phyloP scores from a whole-genome alignment of 768 basidiomycete species.

The Podaxis mareebaensis region DNA sequence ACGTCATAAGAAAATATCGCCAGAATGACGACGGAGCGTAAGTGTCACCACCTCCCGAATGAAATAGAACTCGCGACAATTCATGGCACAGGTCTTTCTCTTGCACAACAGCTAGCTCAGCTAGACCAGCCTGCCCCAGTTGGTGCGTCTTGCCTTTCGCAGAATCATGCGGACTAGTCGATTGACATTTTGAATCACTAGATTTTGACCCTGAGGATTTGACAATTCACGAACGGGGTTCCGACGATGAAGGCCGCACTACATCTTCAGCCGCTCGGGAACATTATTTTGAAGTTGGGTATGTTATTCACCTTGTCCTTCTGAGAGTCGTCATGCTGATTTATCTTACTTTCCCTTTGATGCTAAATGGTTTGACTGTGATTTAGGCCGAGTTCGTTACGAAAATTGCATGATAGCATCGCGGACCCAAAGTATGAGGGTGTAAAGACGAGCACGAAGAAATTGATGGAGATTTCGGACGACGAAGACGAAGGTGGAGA shows the following conservation, averaged over 20 bases:
- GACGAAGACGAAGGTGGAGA: conserved; percentile 28
- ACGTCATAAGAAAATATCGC: background rate
- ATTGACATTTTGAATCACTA: conserved; percentile 25
- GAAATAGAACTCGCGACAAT: background rate
- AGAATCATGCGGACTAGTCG: background rate
- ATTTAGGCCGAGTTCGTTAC: conserved; percentile 65
- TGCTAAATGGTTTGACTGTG: background rate
- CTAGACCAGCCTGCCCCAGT: conserved; percentile 70
- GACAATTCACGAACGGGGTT: conserved; percentile 45
- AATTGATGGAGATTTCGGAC: conserved; percentile 47
- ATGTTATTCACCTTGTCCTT: conserved; percentile 33
- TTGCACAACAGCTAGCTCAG: conserved; percentile 81
- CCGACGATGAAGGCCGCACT: conserved; percentile 42
- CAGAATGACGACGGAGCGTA: conserved; percentile 25
- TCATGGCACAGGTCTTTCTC: conserved; percentile 44
- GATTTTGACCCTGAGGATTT: conserved; percentile 79
- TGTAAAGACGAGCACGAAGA: conserved; percentile 59
- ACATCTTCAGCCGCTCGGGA: conserved; percentile 48
- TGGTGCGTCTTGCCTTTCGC: conserved; percentile 44
- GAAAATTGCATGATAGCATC: conserved; percentile 63
- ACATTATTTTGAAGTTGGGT: conserved; percentile 87
- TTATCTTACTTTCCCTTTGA: conserved; percentile 1
- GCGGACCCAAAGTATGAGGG: conserved; percentile 82
- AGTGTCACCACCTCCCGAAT: background rate
- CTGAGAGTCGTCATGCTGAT: background rate